These are phyloP conservation scores for Ascochyta pisi DNA, from an alignment of 2,329 filamentous ascomycete genomes.

Conservation along the genomic window DNA sequence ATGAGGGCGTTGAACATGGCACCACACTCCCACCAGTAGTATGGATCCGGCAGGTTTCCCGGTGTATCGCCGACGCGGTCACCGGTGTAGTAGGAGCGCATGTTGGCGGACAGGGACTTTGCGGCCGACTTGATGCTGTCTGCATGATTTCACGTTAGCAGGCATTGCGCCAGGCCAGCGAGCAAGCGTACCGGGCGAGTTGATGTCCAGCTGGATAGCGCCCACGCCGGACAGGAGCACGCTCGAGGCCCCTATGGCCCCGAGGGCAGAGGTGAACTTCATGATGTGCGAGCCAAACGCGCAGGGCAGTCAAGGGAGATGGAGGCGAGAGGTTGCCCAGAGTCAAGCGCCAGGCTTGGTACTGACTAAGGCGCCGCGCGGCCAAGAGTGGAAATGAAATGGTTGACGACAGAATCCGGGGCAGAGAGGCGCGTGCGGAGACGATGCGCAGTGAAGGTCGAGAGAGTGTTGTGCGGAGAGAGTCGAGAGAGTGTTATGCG, in stretches of 20 bases:
- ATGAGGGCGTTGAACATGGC: slow-evolving; percentile 51
- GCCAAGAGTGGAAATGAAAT: slow-evolving; percentile 12
- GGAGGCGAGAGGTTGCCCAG: slow-evolving; percentile 21
- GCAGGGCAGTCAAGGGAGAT: slow-evolving; percentile 14
- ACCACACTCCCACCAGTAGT: slow-evolving; percentile 54
- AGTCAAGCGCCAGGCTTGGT: slow-evolving; percentile 36
- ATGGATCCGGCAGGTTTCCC: slow-evolving; percentile 59
- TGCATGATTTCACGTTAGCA: slow-evolving; percentile 44
- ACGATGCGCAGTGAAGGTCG: slow-evolving; percentile 3
- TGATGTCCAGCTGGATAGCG: slow-evolving; percentile 43
- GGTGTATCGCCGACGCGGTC: slow-evolving; percentile 66
- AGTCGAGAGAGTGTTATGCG: slow-evolving; percentile 16
- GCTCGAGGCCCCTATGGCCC: slow-evolving; percentile 40
- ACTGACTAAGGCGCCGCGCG: slow-evolving; percentile 14
- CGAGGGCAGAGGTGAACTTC: slow-evolving; percentile 44
- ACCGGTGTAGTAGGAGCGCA: slow-evolving; percentile 71
- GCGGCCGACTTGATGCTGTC: slow-evolving; percentile 69
- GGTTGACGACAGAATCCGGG: slow-evolving; percentile 33
- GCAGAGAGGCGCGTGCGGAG: slow-evolving; percentile 18
- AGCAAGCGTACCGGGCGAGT: slow-evolving; percentile 34
- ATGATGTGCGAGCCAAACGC: slow-evolving; percentile 32
- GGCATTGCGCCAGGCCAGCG: neutral
- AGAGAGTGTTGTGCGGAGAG: slow-evolving; percentile 5
- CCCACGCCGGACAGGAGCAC: slow-evolving; percentile 41
- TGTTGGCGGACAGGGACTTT: slow-evolving; percentile 64